Evolutionary conservation across 306 rosid genomes (phyloP), one percentile per base, ranked within the genome.

Genomic region (Lotus japonicus): DNA sequence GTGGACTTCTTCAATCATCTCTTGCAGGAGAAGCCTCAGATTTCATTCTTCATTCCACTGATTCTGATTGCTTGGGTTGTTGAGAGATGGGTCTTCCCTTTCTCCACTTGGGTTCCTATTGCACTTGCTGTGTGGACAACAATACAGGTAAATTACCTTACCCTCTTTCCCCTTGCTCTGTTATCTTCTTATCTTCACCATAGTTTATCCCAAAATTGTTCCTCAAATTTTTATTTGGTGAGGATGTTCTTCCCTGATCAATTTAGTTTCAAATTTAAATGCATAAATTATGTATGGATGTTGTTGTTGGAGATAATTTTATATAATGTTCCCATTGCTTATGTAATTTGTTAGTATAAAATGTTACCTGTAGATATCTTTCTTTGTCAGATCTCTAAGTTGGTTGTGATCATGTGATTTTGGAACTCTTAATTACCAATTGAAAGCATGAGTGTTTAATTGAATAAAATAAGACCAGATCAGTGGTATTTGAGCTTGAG

Each of bases 41-140:
- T 94, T 62, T 81, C 80, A 4, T 68, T 73, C 61, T 72, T 90
- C 69, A 14, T 85, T 68, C 95, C 96, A 73, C 48, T 90, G 63
- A 52, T 94, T 81, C 77, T 90, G 73, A 26, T 84, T 64, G 92
- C 81, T 85, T 94, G 92, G 89, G 85, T 54, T 55, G 15, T 94
- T 73, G 99, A 94, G 82, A 88, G 78, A 81, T 94, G 97, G 99
- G 23, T 91, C 45, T 85, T 90, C 74, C 79, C 96, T 68, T 78
- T 87, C 71, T 85, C 99, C 66, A 88, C 80, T 64, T 94, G 97
- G 97, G 84, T 94, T 76, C 96, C 95, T 12, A 80, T 94, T 23
- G 82, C 62, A 5, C 80, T 82, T 58, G 97, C 92, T 42, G 90
- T 90, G 0, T 90, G 97, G 97, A 80, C 89, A 5, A 84, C 96